A percentile compares a stretch with the other conserved stretches of the same genome.
Evolutionary conservation across 805 yeast genomes (phyloP).

Genomic region (Ogataea zsoltii): DNA sequence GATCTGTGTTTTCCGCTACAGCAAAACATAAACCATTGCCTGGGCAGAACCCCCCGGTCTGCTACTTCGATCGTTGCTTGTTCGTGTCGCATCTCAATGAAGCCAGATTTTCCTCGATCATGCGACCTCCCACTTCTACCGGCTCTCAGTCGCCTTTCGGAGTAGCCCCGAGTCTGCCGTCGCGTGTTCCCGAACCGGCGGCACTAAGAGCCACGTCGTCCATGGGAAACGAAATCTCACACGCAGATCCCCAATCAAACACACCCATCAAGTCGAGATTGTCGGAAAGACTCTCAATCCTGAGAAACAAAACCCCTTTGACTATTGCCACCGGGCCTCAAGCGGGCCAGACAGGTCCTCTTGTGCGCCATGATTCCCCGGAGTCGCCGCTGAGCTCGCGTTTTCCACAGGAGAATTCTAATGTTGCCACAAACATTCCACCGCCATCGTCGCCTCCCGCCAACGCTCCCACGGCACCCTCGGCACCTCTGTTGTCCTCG

Average conservation of each 20-base stretch:
- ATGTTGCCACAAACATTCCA: not conserved
- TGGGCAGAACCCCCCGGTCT: too few relatives aligned
- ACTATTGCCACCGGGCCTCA: not conserved
- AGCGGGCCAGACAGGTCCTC: too few relatives aligned
- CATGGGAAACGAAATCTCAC: not conserved
- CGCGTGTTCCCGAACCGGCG: not conserved
- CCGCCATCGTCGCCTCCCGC: slow-evolving; percentile 4
- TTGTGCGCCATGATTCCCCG: not conserved
- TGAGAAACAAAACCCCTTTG: slow-evolving; percentile 11
- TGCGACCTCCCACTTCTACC: too few relatives aligned
- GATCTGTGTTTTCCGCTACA: too few relatives aligned
- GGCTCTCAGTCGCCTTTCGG: too few relatives aligned
- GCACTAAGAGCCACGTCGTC: not conserved
- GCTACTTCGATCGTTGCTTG: too few relatives aligned
- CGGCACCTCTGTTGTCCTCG: slow-evolving; percentile 2
- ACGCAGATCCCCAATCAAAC: not conserved
- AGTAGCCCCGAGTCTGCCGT: too few relatives aligned
- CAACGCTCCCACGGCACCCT: not conserved
- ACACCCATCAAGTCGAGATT: slow-evolving; percentile 13
- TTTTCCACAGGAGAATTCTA: not conserved
- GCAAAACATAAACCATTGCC: too few relatives aligned
- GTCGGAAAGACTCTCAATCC: slow-evolving; percentile 14
- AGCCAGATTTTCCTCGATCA: too few relatives aligned
- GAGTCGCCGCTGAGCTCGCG: not conserved
- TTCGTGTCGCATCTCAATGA: too few relatives aligned